Percentiles rank a stretch among this genome's conserved stretches.
Conservation (phyloP, 169 alveolate genomes). For the Plasmodium berghei region DNA sequence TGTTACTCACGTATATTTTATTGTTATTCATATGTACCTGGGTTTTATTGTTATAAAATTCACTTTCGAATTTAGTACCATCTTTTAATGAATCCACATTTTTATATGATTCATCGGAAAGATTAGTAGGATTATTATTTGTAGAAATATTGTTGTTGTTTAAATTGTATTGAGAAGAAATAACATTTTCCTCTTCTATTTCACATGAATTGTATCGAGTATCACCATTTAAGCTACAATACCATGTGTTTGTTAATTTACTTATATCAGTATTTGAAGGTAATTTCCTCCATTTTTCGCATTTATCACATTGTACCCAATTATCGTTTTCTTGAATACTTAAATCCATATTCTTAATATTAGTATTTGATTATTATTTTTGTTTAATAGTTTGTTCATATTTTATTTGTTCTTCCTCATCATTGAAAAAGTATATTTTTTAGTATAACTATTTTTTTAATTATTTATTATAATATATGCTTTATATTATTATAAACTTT, state of each 20-base stretch:
- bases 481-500: neutral
- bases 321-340: conserved; percentile 56
- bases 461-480: neutral
- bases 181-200: conserved; percentile 52
- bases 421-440: neutral
- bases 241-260: conserved; percentile 61
- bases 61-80: neutral
- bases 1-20: too few species aligned
- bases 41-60: neutral
- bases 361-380: neutral
- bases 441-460: conserved; percentile 6
- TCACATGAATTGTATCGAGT: conserved; percentile 58
- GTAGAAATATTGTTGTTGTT: neutral
- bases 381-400: neutral
- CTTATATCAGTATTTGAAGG: conserved; percentile 55
- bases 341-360: conserved; percentile 6
- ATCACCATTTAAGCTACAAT: conserved; percentile 51
- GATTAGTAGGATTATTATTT: neutral
- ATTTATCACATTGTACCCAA: conserved; percentile 76
- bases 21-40: neutral
- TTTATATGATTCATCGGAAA: conserved; percentile 5
- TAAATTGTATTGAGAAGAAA: conserved; percentile 6
- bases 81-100: neutral
- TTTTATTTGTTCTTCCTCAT: conserved; percentile 12
- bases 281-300: conserved; percentile 71